Evolutionary conservation across 129 eudicot species (phyloP), one percentile per base, ranked within the genome.

Genomic region (Tagetes erecta): DNA sequence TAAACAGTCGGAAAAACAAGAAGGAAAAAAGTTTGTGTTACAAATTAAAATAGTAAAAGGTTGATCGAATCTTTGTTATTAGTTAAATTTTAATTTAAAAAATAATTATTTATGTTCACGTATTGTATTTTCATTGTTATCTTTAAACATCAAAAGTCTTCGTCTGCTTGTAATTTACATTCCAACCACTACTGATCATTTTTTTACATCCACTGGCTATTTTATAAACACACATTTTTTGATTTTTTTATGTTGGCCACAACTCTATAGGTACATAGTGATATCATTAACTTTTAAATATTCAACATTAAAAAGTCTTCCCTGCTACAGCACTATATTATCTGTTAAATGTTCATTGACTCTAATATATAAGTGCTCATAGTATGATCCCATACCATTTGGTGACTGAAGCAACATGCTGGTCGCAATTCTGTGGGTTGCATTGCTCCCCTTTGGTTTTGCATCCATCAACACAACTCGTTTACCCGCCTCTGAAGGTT

Each of bases 381-480:
- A 27, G 4, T 41, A 31, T 49, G 71, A 62, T 63, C 50, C 31
- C 33, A 0, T 50, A 42, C 52, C 14, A 1, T 10, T 12, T 58
- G 7, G 20, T 2, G 57, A 57, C 60, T 4, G 10, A 57, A 57
- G 27, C 67, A 67, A 34, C 47, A 76, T 76, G 80, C 55, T 67
- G 73, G 33, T 76, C 20, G 46, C 37, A 13, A 44, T 76, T 76
- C 8, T 76, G 0, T 67, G 74, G 14, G 30, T 76, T 42, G 57
- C 38, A 14, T 53, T 67, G 39, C 67, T 76, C 27, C 73, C 80
- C 11, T 76, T 55, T 34, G 74, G 67, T 67, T 67, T 76, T 76
- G 74, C 80, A 76, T 76, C 74, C 67, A 76, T 76, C n/a, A 34
- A 67, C 73, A 53, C 80, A 67, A 76, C 80, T 53, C 49, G 47